Percentiles rank a stretch among this genome's conserved stretches.
Conservation (phyloP, 1,284 basidiomycete species). For the Phellopilus nigrolimitatus region DNA sequence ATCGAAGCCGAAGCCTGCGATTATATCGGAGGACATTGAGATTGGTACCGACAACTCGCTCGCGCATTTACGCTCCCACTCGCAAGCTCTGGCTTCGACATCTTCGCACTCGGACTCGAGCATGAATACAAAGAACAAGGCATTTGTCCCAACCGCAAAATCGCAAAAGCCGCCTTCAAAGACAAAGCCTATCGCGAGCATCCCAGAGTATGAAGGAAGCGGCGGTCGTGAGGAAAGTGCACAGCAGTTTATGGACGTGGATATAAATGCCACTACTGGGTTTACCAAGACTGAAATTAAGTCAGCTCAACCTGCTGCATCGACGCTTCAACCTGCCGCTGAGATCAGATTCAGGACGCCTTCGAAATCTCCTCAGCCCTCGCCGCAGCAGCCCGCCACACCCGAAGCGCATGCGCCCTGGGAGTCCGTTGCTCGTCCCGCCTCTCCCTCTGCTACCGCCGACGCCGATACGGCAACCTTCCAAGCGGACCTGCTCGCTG, state of each 20-base stretch:
- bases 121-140: too few relatives aligned
- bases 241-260: too few relatives aligned
- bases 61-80: too few relatives aligned
- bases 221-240: too few relatives aligned
- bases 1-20: neutral
- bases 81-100: too few relatives aligned
- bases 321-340: neutral
- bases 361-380: neutral
- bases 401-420: neutral
- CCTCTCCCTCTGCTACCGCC: slow-evolving; percentile 2
- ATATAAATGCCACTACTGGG: too few relatives aligned
- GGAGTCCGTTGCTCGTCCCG: neutral
- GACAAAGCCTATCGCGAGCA: too few relatives aligned
- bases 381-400: neutral
- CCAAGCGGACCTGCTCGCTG: slow-evolving; percentile 14
- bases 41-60: neutral
- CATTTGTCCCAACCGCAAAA: too few relatives aligned
- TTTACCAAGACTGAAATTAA: too few relatives aligned
- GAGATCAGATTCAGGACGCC: neutral
- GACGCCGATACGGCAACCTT: neutral
- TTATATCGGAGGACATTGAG: neutral
- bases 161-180: too few relatives aligned
- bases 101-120: too few relatives aligned
- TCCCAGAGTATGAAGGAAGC: too few relatives aligned
- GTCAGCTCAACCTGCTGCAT: neutral